Percentiles rank a stretch among this genome's conserved stretches.
These are phyloP conservation scores for Westerdykella ornata DNA, from an alignment of 2,329 filamentous ascomycete species.

Conservation along the genomic window DNA sequence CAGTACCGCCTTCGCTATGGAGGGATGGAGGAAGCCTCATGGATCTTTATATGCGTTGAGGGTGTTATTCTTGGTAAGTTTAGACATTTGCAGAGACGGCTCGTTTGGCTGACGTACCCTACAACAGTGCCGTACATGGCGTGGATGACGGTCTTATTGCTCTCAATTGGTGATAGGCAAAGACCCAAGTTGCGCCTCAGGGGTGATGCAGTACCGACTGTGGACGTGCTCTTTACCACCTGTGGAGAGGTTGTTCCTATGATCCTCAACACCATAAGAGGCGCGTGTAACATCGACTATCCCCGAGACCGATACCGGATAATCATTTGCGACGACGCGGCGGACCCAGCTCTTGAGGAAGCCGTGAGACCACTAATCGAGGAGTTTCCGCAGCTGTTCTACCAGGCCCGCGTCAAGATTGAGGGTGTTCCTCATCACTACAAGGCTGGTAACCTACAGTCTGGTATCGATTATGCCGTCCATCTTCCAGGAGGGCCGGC, in stretches of 20 bases:
- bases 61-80: background rate
- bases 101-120: background rate
- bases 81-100: background rate
- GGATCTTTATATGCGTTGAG: background rate
- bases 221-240: background rate
- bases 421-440: constrained; percentile 45
- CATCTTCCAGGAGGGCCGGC: constrained; percentile 22
- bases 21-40: background rate
- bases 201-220: background rate
- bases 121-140: background rate
- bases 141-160: background rate
- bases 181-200: background rate
- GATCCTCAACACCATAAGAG: constrained; percentile 32
- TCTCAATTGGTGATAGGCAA: background rate
- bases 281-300: constrained; percentile 38
- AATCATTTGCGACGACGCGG: constrained; percentile 39
- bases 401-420: constrained; percentile 40
- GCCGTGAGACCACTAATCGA: constrained; percentile 29
- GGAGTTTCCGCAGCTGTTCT: constrained; percentile 37
- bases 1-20: background rate
- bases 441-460: constrained; percentile 53
- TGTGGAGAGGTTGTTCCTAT: background rate
- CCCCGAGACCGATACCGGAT: constrained; percentile 36
- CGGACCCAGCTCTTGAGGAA: constrained; percentile 20
- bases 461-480: constrained; percentile 50